Conservation (phyloP, 2,329 filamentous ascomycete species). For the Mariannaea sp. region DNA sequence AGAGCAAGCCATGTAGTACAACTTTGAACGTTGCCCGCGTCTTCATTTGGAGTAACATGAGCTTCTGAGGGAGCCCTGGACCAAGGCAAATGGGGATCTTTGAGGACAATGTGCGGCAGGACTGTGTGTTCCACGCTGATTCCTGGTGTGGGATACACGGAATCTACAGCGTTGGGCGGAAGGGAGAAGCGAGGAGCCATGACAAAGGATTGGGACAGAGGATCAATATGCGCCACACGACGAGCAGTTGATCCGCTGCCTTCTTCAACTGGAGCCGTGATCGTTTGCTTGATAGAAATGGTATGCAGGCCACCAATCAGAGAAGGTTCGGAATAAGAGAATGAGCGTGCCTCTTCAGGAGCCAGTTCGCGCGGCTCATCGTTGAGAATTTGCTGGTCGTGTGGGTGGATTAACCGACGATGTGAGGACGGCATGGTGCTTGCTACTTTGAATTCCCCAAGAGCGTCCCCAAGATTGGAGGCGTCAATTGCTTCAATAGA, state of each 20-base stretch:
- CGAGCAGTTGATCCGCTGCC: not conserved
- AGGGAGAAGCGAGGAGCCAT: not conserved
- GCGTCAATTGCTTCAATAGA: too few relatives aligned
- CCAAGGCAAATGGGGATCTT: not conserved
- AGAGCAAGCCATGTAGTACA: not conserved
- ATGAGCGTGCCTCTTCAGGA: not conserved
- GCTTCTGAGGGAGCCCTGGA: not conserved
- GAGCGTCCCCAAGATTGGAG: too few relatives aligned
- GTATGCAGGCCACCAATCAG: not conserved
- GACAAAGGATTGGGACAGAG: not conserved
- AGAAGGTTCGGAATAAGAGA: not conserved
- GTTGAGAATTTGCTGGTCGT: not conserved
- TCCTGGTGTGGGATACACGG: not conserved
- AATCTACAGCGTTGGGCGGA: not conserved
- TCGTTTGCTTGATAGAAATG: not conserved
- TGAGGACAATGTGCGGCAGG: not conserved
- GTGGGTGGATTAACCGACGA: not conserved
- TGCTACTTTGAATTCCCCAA: too few relatives aligned
- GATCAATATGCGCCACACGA: too few relatives aligned
- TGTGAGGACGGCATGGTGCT: too few relatives aligned
- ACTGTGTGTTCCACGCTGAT: not conserved
- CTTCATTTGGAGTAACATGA: not conserved
- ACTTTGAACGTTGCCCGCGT: not conserved
- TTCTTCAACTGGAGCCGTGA: not conserved
- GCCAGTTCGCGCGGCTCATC: not conserved